phyloP scores from a whole-genome alignment of 2,329 filamentous ascomycete species.

The Penicillium sp. region DNA sequence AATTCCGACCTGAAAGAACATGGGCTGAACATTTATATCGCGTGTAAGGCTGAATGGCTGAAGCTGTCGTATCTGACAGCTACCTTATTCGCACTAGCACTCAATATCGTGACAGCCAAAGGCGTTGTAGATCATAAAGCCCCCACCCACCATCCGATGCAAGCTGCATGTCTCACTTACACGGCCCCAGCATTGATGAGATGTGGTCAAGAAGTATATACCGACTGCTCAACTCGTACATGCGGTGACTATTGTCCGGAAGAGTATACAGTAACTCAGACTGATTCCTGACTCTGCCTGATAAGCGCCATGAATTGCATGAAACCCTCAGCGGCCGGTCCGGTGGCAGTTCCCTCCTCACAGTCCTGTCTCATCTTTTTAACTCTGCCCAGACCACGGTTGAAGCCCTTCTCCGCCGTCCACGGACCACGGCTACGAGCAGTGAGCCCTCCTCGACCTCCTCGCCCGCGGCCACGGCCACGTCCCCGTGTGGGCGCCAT shows the following conservation, averaged over 20 bases:
- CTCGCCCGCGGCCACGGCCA: slow-evolving; percentile 26
- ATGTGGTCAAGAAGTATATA: background rate
- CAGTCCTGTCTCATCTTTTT: slow-evolving; percentile 37
- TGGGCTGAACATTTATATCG: background rate
- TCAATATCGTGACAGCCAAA: background rate
- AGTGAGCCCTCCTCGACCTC: slow-evolving; percentile 25
- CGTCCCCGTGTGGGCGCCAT: slow-evolving; percentile 23
- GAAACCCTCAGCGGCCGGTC: slow-evolving; percentile 35
- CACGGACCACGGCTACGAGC: slow-evolving; percentile 36
- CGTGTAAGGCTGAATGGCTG: background rate
- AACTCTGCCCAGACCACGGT: slow-evolving; percentile 40
- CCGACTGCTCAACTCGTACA: background rate
- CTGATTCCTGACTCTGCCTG: slow-evolving; percentile 17
- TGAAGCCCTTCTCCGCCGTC: slow-evolving; percentile 45
- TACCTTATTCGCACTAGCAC: background rate
- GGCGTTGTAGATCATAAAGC: background rate
- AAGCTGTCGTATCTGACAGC: slow-evolving; percentile 5
- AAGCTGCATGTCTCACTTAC: slow-evolving; percentile 8
- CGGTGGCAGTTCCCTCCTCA: slow-evolving; percentile 34
- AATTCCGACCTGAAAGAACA: background rate
- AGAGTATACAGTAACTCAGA: background rate
- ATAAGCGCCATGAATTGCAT: slow-evolving; percentile 38
- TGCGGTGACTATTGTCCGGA: background rate
- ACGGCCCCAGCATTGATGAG: background rate
- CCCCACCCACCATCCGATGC: background rate